phyloP scores from a whole-genome alignment of 306 rosid genomes.

The Cyclanthera cordifolia region DNA sequence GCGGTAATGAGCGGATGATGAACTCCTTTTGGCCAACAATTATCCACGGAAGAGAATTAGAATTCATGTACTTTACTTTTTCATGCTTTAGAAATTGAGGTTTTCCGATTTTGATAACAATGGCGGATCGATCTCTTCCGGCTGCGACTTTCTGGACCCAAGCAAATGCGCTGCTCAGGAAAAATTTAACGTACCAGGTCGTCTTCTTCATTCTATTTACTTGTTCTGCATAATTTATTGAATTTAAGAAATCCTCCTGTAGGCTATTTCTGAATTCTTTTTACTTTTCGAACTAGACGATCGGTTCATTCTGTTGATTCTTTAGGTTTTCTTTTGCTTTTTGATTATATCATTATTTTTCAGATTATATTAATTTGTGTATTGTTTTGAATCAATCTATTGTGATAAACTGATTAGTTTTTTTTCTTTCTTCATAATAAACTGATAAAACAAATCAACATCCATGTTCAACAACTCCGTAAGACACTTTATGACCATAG shows the following conservation, averaged over 20 bases:
- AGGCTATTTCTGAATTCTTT: neutral
- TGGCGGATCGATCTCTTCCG: conserved; percentile 30
- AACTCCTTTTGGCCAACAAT: neutral
- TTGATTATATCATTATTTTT: neutral
- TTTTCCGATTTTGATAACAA: conserved; percentile 34
- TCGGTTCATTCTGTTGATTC: neutral
- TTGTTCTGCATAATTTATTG: too few species aligned
- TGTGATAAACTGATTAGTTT: neutral
- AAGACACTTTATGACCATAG: neutral
- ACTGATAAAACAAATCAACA: neutral
- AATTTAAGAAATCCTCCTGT: neutral
- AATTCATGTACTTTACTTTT: too few species aligned
- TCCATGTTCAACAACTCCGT: neutral
- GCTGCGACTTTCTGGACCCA: conserved; percentile 70
- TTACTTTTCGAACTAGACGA: neutral
- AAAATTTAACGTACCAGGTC: conserved; percentile 73
- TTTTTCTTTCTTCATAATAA: too few species aligned
- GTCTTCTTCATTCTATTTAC: too few species aligned
- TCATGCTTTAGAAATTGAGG: conserved; percentile 21
- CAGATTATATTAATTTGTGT: neutral
- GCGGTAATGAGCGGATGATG: neutral
- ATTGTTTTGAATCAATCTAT: neutral
- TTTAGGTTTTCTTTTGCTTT: neutral
- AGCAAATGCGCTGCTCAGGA: conserved; percentile 78
- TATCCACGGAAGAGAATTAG: neutral